Evolutionary conservation across 148 eudicot genomes (phyloP).

Genomic region (Dysphania ambrosioides): DNA sequence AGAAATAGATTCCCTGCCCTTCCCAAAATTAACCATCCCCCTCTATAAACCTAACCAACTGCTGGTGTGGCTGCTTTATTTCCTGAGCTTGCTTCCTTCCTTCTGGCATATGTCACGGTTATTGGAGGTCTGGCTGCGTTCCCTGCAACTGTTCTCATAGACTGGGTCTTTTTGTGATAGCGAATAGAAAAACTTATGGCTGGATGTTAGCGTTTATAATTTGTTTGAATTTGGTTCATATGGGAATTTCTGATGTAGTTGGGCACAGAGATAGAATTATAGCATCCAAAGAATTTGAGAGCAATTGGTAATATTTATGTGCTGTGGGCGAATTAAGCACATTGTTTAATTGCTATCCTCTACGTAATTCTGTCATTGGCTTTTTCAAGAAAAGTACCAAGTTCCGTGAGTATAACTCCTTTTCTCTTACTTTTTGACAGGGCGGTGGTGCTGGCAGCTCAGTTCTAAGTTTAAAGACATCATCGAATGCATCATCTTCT

Average conservation of each 20-base stretch:
- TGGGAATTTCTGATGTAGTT: background rate
- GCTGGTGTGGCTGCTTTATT: too few species aligned
- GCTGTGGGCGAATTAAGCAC: too few species aligned
- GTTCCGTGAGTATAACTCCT: background rate
- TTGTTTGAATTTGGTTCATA: background rate
- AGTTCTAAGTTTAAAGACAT: constrained; percentile 60
- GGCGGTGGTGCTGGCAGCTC: constrained; percentile 57
- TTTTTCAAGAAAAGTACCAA: background rate
- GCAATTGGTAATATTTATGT: background rate
- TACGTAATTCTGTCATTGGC: background rate
- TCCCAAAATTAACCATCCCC: too few species aligned
- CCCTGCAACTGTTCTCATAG: too few species aligned
- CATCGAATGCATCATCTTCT: constrained; percentile 49
- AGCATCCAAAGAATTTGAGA: background rate
- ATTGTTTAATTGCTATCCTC: background rate
- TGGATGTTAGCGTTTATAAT: background rate
- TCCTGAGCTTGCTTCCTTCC: too few species aligned
- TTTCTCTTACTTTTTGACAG: constrained; percentile 43
- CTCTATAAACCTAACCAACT: too few species aligned
- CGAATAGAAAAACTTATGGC: background rate
- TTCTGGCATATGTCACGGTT: too few species aligned
- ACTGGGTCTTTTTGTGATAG: background rate
- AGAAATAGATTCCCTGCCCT: too few species aligned
- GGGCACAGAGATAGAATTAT: background rate
- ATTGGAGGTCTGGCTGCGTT: too few species aligned